A percentile compares a stretch with the other conserved stretches of the same genome.
phyloP scores from a whole-genome alignment of 192 early-diverging fungal genomes.

The Mortierella hygrophila region DNA sequence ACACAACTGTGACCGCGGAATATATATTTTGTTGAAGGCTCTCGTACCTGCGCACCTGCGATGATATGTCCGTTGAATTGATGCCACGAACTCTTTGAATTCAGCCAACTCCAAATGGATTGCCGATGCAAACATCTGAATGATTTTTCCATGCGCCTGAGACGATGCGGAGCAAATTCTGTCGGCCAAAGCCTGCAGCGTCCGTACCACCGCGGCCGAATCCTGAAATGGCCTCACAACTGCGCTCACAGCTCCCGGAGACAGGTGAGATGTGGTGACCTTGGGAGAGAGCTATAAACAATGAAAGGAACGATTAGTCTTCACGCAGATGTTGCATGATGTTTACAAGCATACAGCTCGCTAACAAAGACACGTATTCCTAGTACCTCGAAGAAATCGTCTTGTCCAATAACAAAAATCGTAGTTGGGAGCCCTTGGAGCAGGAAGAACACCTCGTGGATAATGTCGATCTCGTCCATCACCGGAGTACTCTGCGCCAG shows the following conservation, averaged over 20 bases:
- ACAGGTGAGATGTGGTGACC: slow-evolving; percentile 27
- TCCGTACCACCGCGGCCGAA: slow-evolving; percentile 1
- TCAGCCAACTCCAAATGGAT: slow-evolving; percentile 19
- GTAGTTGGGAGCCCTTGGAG: slow-evolving; percentile 32
- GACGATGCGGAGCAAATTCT: slow-evolving; percentile 31
- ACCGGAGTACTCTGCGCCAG: slow-evolving; percentile 5
- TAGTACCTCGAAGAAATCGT: not conserved
- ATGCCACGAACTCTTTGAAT: slow-evolving; percentile 15
- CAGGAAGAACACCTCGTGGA: slow-evolving; percentile 38
- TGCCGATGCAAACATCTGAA: slow-evolving; percentile 37
- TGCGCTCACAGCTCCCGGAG: slow-evolving; percentile 16
- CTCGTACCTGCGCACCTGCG: slow-evolving; percentile 18
- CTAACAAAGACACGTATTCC: not conserved
- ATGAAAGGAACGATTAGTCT: not conserved
- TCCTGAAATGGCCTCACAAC: slow-evolving; percentile 25
- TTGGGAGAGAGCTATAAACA: slow-evolving; percentile 10
- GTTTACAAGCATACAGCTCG: not conserved
- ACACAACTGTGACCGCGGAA: not conserved
- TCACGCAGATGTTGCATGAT: no score
- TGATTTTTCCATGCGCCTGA: slow-evolving; percentile 24
- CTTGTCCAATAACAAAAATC: slow-evolving; percentile 5
- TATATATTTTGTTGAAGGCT: not conserved
- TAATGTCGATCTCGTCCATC: slow-evolving; percentile 42
- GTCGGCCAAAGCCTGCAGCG: slow-evolving; percentile 15
- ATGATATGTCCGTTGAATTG: slow-evolving; percentile 23